Evolutionary conservation across 2,329 filamentous ascomycete species (phyloP).

Genomic region (Exophiala lecanii-corni): DNA sequence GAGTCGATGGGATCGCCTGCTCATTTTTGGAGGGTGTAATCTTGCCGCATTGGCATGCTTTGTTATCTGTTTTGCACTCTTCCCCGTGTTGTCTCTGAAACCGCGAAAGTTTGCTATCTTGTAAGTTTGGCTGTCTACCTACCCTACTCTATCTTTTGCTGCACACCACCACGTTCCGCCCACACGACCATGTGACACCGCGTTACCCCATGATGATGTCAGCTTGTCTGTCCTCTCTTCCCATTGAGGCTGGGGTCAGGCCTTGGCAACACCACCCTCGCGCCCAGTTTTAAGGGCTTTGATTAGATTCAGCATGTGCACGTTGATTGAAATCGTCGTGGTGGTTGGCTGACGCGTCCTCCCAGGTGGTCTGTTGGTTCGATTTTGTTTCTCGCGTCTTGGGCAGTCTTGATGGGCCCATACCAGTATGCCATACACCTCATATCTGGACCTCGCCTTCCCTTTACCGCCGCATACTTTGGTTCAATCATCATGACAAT

Average conservation of each 20-base stretch:
- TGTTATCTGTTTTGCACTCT: slow-evolving; percentile 84
- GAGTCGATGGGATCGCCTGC: slow-evolving; percentile 91
- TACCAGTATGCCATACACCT: slow-evolving; percentile 78
- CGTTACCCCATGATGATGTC: slow-evolving; percentile 27
- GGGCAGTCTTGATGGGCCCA: slow-evolving; percentile 91
- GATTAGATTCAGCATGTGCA: slow-evolving; percentile 11
- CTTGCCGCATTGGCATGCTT: slow-evolving; percentile 86
- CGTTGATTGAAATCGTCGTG: slow-evolving; percentile 19
- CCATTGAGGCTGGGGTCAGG: slow-evolving; percentile 6
- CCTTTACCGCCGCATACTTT: slow-evolving; percentile 93
- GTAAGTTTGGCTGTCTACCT: slow-evolving; percentile 59
- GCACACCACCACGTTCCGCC: slow-evolving; percentile 21
- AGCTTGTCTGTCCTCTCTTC: slow-evolving; percentile 21
- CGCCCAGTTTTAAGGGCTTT: too few relatives aligned
- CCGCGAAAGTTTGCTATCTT: slow-evolving; percentile 94
- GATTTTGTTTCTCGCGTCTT: slow-evolving; percentile 81
- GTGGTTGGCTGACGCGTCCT: slow-evolving; percentile 26
- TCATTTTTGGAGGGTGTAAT: slow-evolving; percentile 90
- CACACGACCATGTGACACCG: slow-evolving; percentile 24
- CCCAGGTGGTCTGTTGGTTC: slow-evolving; percentile 92
- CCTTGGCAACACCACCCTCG: slow-evolving; percentile 10
- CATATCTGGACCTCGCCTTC: slow-evolving; percentile 74
- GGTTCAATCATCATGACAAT: slow-evolving; percentile 85
- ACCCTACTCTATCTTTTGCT: slow-evolving; percentile 15
- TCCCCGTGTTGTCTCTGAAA: slow-evolving; percentile 72